Conservation (phyloP, 1,139 yeast species). For the Sugiyamaella japonica region DNA sequence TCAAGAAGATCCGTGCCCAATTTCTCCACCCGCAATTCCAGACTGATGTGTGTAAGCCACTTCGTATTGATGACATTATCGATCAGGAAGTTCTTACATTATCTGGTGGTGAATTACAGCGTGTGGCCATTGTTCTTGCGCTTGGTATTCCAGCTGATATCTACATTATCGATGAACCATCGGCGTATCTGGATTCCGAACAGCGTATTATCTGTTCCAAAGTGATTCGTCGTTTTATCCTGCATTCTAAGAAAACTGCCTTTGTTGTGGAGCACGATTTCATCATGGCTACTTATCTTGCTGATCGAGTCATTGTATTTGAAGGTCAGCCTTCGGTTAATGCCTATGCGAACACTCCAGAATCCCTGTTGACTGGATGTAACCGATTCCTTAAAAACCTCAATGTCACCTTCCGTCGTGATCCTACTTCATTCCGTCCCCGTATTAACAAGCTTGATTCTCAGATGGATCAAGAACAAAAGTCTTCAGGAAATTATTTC, state of each 20-base stretch:
- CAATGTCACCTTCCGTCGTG: slow-evolving; percentile 98
- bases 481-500: slow-evolving; percentile 86
- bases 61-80: slow-evolving; percentile 86
- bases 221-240: slow-evolving; percentile 93
- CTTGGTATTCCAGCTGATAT: slow-evolving; percentile 95
- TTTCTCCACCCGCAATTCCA: slow-evolving; percentile 97
- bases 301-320: slow-evolving; percentile 96
- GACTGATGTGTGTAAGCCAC: slow-evolving; percentile 95
- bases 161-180: slow-evolving; percentile 95
- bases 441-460: slow-evolving; percentile 96
- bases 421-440: slow-evolving; percentile 96
- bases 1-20: slow-evolving; percentile 91
- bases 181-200: slow-evolving; percentile 97
- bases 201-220: slow-evolving; percentile 99
- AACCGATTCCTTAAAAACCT: slow-evolving; percentile 94
- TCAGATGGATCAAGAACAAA: slow-evolving; percentile 98
- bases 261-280: slow-evolving; percentile 99
- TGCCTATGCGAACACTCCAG: slow-evolving; percentile 83
- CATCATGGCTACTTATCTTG: slow-evolving; percentile 98
- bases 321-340: slow-evolving; percentile 90
- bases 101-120: slow-evolving; percentile 99
- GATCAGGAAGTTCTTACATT: slow-evolving; percentile 97
- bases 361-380: slow-evolving; percentile 93
- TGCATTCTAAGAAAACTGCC: slow-evolving; percentile 97
- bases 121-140: slow-evolving; percentile 96